phyloP scores from a whole-genome alignment of 257 asterid species.

The Nyctanthes arbortristis region DNA sequence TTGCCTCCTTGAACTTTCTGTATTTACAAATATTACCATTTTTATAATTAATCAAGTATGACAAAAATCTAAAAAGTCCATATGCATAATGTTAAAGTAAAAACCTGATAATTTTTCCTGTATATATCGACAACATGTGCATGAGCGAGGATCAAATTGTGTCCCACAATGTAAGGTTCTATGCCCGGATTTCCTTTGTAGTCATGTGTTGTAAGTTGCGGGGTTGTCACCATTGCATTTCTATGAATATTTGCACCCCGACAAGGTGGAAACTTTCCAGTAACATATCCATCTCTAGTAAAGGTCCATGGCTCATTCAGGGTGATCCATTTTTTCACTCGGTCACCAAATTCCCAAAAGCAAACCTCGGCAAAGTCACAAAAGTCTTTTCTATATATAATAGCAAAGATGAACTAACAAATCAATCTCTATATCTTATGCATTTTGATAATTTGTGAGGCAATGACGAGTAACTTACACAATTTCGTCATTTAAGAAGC shows the following conservation, averaged over 20 bases:
- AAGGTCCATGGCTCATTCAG: constrained; percentile 42
- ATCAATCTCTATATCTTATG: too few species aligned
- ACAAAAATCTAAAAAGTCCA: too few species aligned
- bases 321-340: constrained; percentile 44
- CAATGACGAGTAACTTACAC: constrained; percentile 24
- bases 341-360: constrained; percentile 46
- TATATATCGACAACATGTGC: constrained; percentile 17
- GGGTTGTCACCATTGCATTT: not conserved
- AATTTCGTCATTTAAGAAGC: constrained; percentile 25
- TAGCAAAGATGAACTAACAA: not conserved
- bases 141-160: constrained; percentile 17
- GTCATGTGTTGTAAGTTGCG: too few species aligned
- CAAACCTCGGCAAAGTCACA: constrained; percentile 38
- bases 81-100: too few species aligned
- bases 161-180: constrained; percentile 16
- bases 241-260: constrained; percentile 10
- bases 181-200: constrained; percentile 10
- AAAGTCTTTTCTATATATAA: constrained; percentile 28
- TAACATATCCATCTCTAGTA: constrained; percentile 16
- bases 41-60: not conserved
- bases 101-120: constrained; percentile 14
- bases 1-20: constrained; percentile 15
- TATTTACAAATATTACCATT: not conserved
- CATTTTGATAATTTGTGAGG: not conserved
- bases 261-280: constrained; percentile 22